These are phyloP conservation scores for Tuber calosporum DNA, from an alignment of 495 filamentous ascomycete genomes.

Conservation along the genomic window DNA sequence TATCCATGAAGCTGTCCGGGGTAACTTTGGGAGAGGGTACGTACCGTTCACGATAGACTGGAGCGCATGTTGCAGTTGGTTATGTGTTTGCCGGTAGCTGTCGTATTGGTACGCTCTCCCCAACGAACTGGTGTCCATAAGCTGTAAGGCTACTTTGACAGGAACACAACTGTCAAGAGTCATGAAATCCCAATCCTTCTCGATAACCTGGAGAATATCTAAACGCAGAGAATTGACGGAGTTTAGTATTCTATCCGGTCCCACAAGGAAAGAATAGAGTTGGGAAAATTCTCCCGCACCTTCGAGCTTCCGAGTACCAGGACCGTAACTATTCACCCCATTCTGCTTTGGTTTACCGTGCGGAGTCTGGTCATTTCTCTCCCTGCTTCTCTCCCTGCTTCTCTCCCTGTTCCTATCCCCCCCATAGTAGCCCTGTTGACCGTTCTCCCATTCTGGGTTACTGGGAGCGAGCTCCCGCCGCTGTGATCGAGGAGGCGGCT, in stretches of 20 bases:
- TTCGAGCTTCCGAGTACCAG: conserved; percentile 39
- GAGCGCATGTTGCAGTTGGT: conserved; percentile 78
- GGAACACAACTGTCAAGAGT: conserved; percentile 77
- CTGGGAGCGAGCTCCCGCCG: conserved; percentile 28
- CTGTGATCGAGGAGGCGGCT: conserved; percentile 20
- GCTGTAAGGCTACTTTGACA: conserved; percentile 81
- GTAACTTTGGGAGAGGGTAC: background rate
- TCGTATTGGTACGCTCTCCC: conserved; percentile 80
- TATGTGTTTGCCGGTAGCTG: conserved; percentile 71
- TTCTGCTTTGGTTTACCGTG: conserved; percentile 27
- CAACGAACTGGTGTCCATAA: conserved; percentile 89
- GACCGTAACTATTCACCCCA: conserved; percentile 31
- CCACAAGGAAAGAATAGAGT: conserved; percentile 6
- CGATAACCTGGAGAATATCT: conserved; percentile 64
- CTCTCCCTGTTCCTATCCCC: conserved; percentile 21
- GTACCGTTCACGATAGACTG: conserved; percentile 84
- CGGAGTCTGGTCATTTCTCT: conserved; percentile 20
- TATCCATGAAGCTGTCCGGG: conserved; percentile 5
- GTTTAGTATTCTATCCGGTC: conserved; percentile 15
- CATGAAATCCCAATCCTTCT: conserved; percentile 87
- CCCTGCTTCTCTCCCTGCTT: conserved; percentile 32
- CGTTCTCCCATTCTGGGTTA: conserved; percentile 10
- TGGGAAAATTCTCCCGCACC: conserved; percentile 28
- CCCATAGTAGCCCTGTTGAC: conserved; percentile 17
- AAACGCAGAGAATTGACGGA: conserved; percentile 16